A percentile compares a stretch with the other conserved stretches of the same genome.
phyloP scores from a whole-genome alignment of 2,329 filamentous ascomycete genomes.

The Leptographium procerum region DNA sequence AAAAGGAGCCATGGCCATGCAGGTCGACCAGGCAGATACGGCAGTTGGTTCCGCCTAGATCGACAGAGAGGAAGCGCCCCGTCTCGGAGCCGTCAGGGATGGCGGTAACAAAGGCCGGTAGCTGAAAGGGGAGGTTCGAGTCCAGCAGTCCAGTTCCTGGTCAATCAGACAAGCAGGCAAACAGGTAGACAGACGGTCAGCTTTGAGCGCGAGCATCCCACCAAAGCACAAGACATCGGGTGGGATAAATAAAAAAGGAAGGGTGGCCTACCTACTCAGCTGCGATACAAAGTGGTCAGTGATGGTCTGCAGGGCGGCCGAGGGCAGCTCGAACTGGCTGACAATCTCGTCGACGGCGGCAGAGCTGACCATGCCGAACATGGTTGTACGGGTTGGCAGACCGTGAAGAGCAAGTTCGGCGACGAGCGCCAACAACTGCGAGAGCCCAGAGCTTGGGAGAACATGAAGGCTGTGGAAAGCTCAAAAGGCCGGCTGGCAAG shows the following conservation, averaged over 20 bases:
- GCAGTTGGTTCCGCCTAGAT: conserved; percentile 94
- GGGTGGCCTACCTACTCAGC: not conserved
- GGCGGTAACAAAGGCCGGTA: conserved; percentile 87
- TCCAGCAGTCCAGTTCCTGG: not conserved
- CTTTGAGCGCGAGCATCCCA: not conserved
- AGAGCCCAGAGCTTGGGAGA: not conserved
- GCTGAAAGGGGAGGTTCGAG: conserved; percentile 40
- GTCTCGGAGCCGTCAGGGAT: conserved; percentile 96
- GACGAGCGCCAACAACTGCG: not conserved
- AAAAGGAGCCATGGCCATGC: conserved; percentile 88
- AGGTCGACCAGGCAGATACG: conserved; percentile 89
- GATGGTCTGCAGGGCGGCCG: not conserved
- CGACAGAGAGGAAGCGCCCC: conserved; percentile 88
- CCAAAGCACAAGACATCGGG: not conserved
- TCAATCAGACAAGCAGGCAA: not conserved
- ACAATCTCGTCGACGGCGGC: not conserved
- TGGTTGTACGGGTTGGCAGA: not conserved
- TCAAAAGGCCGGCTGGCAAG: not conserved
- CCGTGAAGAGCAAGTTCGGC: not conserved
- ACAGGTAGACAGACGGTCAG: not conserved
- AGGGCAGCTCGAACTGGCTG: not conserved
- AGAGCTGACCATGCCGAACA: not conserved
- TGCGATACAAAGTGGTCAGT: not conserved
- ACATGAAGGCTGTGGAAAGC: not conserved
- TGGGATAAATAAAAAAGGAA: not conserved